These are phyloP conservation scores for Geotrichum ghanense DNA, from an alignment of 805 yeast genomes.

Conservation along the genomic window DNA sequence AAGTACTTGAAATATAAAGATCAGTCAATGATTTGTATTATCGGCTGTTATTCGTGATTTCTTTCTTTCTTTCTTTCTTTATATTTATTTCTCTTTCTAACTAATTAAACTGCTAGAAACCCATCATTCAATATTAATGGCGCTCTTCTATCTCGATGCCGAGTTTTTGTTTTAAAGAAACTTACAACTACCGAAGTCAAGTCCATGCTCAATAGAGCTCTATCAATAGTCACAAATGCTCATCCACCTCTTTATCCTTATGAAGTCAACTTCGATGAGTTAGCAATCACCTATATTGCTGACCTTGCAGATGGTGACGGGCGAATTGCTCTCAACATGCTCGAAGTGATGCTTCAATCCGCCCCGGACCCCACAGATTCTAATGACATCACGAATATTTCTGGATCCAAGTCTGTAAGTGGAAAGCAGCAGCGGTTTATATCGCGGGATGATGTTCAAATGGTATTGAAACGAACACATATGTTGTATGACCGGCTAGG, in stretches of 20 bases:
- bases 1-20: neutral
- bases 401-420: no score
- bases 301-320: slow-evolving; percentile 82
- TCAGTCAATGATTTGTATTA: no score
- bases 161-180: slow-evolving; percentile 57
- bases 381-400: no score
- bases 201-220: slow-evolving; percentile 45
- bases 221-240: slow-evolving; percentile 45
- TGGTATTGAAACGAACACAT: slow-evolving; percentile 37
- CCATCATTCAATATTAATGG: slow-evolving; percentile 73
- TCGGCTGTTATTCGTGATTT: no score
- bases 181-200: slow-evolving; percentile 39
- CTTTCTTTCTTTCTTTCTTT: no score
- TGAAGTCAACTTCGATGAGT: slow-evolving; percentile 41
- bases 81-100: neutral
- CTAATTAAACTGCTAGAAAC: slow-evolving; percentile 39
- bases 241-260: slow-evolving; percentile 41
- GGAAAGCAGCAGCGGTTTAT: slow-evolving; percentile 1
- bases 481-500: slow-evolving; percentile 76
- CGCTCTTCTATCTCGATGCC: slow-evolving; percentile 77
- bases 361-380: no score
- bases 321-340: slow-evolving; percentile 63
- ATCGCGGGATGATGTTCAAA: slow-evolving; percentile 24
- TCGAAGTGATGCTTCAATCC: slow-evolving; percentile 42
- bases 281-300: slow-evolving; percentile 55